Percentiles rank a stretch among this genome's conserved stretches.
phyloP scores from a whole-genome alignment of 257 asterid genomes.

The Mentha longifolia region DNA sequence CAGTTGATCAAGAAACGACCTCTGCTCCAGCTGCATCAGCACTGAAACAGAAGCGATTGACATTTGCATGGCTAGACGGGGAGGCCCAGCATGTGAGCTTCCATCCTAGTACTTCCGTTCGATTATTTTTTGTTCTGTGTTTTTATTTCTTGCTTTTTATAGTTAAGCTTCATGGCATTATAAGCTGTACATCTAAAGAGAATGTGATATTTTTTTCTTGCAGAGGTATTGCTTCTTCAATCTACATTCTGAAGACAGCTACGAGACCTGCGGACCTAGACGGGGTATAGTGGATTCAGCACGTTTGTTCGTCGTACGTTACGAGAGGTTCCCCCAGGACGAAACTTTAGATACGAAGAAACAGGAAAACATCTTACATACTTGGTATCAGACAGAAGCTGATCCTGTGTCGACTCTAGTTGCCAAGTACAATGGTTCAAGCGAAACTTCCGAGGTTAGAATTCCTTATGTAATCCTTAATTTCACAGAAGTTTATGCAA shows the following conservation, averaged over 20 bases:
- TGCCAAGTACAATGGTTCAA: conserved; percentile 88
- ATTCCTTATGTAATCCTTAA: neutral
- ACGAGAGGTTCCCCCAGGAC: conserved; percentile 57
- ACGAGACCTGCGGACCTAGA: conserved; percentile 88
- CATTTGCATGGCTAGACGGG: conserved; percentile 97
- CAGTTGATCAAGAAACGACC: conserved; percentile 52
- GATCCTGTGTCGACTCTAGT: conserved; percentile 95
- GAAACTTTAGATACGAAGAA: conserved; percentile 47
- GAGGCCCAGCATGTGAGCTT: conserved; percentile 82
- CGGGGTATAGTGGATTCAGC: conserved; percentile 69
- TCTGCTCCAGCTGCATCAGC: conserved; percentile 66
- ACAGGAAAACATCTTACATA: conserved; percentile 53
- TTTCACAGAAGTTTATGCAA: neutral
- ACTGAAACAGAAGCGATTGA: conserved; percentile 70
- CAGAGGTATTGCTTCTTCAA: conserved; percentile 94
- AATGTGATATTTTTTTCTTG: conserved; percentile 32
- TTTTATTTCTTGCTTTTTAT: conserved; percentile 21
- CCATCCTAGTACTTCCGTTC: conserved; percentile 26
- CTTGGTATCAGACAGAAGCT: conserved; percentile 58
- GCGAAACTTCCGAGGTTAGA: conserved; percentile 72
- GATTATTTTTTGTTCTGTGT: conserved; percentile 3
- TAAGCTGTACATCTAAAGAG: conserved; percentile 26
- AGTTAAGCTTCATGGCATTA: conserved; percentile 4
- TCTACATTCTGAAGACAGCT: conserved; percentile 85
- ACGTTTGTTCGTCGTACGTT: conserved; percentile 76